These are phyloP conservation scores for Nemania sp. DNA, from an alignment of 2,329 filamentous ascomycete genomes.

Conservation along the genomic window DNA sequence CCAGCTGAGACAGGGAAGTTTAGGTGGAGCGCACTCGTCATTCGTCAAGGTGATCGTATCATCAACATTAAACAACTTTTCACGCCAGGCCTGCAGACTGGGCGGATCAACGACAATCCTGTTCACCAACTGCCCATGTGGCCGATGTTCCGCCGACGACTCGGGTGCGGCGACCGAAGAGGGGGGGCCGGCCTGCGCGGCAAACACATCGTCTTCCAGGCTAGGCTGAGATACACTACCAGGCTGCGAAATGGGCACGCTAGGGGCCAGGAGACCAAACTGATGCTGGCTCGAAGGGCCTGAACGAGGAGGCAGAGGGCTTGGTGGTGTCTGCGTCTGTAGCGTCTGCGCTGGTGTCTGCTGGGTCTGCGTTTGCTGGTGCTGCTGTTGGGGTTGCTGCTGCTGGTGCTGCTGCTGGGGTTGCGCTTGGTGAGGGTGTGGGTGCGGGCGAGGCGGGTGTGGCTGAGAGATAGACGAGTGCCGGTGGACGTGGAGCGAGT, in stretches of 20 bases:
- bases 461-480: conserved; percentile 27
- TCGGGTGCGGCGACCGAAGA: conserved; percentile 34
- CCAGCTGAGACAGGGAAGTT: neutral
- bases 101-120: conserved; percentile 68
- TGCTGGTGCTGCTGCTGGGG: conserved; percentile 21
- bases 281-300: conserved; percentile 42
- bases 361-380: too few relatives aligned
- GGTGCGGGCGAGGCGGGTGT: conserved; percentile 28
- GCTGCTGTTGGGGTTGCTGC: neutral
- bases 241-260: conserved; percentile 21
- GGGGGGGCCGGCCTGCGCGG: conserved; percentile 23
- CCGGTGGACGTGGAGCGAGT: conserved; percentile 28
- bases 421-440: neutral
- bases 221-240: conserved; percentile 33
- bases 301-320: conserved; percentile 42
- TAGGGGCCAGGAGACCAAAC: conserved; percentile 50
- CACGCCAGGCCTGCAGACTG: conserved; percentile 68
- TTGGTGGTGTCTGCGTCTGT: conserved; percentile 27
- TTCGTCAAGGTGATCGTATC: conserved; percentile 72
- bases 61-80: conserved; percentile 75
- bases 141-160: conserved; percentile 46
- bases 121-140: conserved; percentile 55
- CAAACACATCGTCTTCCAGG: conserved; percentile 44
- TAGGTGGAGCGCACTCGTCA: conserved; percentile 59
- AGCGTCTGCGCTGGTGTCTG: conserved; percentile 17